phyloP scores from a whole-genome alignment of 306 rosid genomes.

The Cicer pinnatifidum region DNA sequence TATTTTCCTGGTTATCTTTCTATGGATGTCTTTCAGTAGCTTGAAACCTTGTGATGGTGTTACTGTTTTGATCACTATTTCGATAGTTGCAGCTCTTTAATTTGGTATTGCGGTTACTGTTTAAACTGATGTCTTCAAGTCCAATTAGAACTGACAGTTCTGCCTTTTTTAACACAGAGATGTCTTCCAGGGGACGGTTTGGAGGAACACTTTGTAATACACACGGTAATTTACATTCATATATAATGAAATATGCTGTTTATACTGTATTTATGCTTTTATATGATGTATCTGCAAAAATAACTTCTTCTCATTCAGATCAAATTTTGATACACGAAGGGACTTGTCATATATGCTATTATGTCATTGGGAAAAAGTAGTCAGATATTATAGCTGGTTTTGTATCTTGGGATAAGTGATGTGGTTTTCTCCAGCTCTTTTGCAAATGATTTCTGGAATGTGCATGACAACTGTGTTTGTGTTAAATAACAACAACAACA shows the following conservation, averaged over 20 bases:
- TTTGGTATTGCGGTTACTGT: constrained; percentile 21
- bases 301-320: neutral
- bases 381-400: constrained; percentile 6
- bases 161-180: constrained; percentile 65
- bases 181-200: constrained; percentile 86
- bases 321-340: constrained; percentile 23
- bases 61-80: constrained; percentile 20
- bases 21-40: constrained; percentile 1
- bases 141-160: constrained; percentile 36
- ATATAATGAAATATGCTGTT: constrained; percentile 23
- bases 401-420: constrained; percentile 17
- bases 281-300: constrained; percentile 16
- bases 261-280: constrained; percentile 6
- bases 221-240: constrained; percentile 59
- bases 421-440: constrained; percentile 17
- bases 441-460: constrained; percentile 19
- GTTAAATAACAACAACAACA: constrained; percentile 1
- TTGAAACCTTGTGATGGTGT: constrained; percentile 22
- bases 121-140: constrained; percentile 17
- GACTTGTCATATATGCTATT: constrained; percentile 14
- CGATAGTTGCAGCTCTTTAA: constrained; percentile 31
- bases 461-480: neutral
- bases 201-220: constrained; percentile 89
- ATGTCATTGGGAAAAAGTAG: constrained; percentile 15
- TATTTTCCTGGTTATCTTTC: neutral